Conservation (phyloP, 768 basidiomycete species). For the Xerocomellus dryophilus region DNA sequence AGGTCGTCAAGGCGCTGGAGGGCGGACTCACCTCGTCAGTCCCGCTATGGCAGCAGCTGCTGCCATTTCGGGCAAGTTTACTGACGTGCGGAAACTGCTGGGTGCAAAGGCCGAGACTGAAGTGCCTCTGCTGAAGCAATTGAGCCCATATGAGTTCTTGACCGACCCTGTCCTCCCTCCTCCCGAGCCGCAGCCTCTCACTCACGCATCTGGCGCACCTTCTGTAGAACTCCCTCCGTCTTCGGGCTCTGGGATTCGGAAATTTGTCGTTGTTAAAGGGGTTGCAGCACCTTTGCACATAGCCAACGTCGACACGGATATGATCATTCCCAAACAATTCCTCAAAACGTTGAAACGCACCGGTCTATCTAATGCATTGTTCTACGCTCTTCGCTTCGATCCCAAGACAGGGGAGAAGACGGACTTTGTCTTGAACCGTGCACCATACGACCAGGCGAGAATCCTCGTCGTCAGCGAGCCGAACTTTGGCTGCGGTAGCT, state of each 20-base stretch:
- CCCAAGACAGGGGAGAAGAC: slow-evolving; percentile 76
- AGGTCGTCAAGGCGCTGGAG: slow-evolving; percentile 83
- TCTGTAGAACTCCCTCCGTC: slow-evolving; percentile 38
- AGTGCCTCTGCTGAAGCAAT: slow-evolving; percentile 61
- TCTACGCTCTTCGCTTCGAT: slow-evolving; percentile 78
- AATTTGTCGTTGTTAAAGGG: slow-evolving; percentile 70
- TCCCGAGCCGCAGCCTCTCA: slow-evolving; percentile 43
- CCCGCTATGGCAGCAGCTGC: slow-evolving; percentile 94
- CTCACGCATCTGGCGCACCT: slow-evolving; percentile 32
- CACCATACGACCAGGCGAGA: slow-evolving; percentile 70
- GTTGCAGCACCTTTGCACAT: slow-evolving; percentile 78
- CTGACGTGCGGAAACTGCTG: slow-evolving; percentile 79
- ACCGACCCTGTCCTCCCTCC: slow-evolving; percentile 61
- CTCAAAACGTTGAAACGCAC: slow-evolving; percentile 89
- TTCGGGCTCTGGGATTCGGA: slow-evolving; percentile 48
- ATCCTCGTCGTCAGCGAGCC: slow-evolving; percentile 81
- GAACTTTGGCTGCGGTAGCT: slow-evolving; percentile 91
- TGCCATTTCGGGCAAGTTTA: slow-evolving; percentile 79
- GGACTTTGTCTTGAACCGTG: slow-evolving; percentile 80
- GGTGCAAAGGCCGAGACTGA: slow-evolving; percentile 44
- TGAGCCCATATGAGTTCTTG: slow-evolving; percentile 73
- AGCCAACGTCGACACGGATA: slow-evolving; percentile 88
- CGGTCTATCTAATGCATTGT: slow-evolving; percentile 78
- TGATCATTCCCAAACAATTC: slow-evolving; percentile 94
- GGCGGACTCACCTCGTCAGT: slow-evolving; percentile 83